Percentiles rank a stretch among this genome's conserved stretches.
These are phyloP conservation scores for Aspergillus pseudotamarii DNA, from an alignment of 2,329 filamentous ascomycete species.

Conservation along the genomic window DNA sequence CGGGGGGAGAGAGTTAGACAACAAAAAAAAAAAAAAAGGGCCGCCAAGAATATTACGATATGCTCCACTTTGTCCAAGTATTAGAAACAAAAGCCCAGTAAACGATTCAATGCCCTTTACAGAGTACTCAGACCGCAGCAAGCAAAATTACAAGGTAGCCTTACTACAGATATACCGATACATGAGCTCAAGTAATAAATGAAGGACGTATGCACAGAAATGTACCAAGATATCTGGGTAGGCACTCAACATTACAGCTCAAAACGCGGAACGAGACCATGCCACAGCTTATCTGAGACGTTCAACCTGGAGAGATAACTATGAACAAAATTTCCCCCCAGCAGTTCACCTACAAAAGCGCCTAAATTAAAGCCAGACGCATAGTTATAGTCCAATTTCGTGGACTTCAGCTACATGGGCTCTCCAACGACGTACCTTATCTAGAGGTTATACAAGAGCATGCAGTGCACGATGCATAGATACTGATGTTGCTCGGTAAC, in stretches of 20 bases:
- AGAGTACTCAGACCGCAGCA: not conserved
- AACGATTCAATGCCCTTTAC: not conserved
- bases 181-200: not conserved
- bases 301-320: slow-evolving; percentile 63
- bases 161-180: not conserved
- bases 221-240: slow-evolving; percentile 21
- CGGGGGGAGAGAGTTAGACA: not conserved
- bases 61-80: not conserved
- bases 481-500: too few species aligned
- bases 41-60: not conserved
- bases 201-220: not conserved
- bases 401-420: too few species aligned
- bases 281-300: slow-evolving; percentile 24
- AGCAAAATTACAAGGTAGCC: not conserved
- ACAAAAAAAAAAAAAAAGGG: not conserved
- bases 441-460: too few species aligned
- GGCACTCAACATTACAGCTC: too few species aligned
- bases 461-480: too few species aligned
- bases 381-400: too few species aligned
- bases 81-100: not conserved
- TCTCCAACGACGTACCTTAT: too few species aligned
- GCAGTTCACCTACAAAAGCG: slow-evolving; percentile 55
- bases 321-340: slow-evolving; percentile 52
- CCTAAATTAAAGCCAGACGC: too few species aligned
- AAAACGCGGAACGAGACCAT: slow-evolving; percentile 20